Conservation (phyloP, 2,329 filamentous ascomycete species). For the Colletotrichum theobromicola region DNA sequence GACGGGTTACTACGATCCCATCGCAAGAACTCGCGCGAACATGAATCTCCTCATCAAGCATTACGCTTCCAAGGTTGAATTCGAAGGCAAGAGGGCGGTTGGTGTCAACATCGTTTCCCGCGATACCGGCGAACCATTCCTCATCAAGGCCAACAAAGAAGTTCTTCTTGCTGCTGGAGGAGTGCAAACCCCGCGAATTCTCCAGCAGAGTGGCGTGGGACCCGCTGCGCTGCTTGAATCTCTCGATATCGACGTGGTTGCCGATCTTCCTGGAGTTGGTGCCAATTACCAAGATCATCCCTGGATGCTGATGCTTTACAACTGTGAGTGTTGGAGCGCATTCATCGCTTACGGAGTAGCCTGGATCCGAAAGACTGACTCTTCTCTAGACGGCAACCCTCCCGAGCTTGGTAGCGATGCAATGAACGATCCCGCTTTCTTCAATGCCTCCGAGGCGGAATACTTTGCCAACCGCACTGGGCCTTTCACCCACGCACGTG, state of each 20-base stretch:
- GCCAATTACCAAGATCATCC: slow-evolving; percentile 20
- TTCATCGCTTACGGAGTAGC: too few relatives aligned
- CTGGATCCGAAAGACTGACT: not conserved
- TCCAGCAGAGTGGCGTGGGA: slow-evolving; percentile 56
- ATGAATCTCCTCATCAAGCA: slow-evolving; percentile 39
- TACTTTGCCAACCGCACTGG: slow-evolving; percentile 35
- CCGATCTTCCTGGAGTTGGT: slow-evolving; percentile 19
- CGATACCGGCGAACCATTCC: not conserved
- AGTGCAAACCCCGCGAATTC: slow-evolving; percentile 45
- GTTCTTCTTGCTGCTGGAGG: slow-evolving; percentile 46
- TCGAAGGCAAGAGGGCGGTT: slow-evolving; percentile 25
- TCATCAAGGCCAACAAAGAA: slow-evolving; percentile 34
- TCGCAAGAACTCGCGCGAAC: slow-evolving; percentile 39
- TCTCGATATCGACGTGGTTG: slow-evolving; percentile 38
- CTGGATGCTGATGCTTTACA: slow-evolving; percentile 5
- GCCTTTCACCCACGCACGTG: slow-evolving; percentile 33
- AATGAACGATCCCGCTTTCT: slow-evolving; percentile 37
- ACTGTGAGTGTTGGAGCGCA: not conserved
- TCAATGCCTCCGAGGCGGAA: slow-evolving; percentile 32
- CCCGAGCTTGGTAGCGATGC: slow-evolving; percentile 22
- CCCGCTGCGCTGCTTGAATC: slow-evolving; percentile 37
- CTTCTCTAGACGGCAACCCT: not conserved
- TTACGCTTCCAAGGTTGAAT: slow-evolving; percentile 31
- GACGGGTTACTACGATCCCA: slow-evolving; percentile 33
- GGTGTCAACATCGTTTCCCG: slow-evolving; percentile 38